Evolutionary conservation across 2,329 filamentous ascomycete species (phyloP), one percentile per base, ranked within the genome.

Genomic region (Paraconiothyrium brasiliense): DNA sequence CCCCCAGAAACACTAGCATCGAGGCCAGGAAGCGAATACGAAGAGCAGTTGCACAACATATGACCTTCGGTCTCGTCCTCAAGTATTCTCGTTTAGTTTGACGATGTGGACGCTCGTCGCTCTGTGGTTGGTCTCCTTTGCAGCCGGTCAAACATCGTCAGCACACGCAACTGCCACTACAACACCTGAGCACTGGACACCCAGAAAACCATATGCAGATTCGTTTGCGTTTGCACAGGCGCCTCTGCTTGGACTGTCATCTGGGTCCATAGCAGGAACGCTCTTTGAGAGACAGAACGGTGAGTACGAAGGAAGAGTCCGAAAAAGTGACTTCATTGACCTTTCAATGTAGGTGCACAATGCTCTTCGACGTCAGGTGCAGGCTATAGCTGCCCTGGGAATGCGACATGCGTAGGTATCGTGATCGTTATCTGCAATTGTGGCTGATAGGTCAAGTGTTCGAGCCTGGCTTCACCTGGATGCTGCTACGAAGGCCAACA

Each of bases 1-100:
- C 13, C 46, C 24, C 46, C 22, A 48, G 46, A 30, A 48, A 27
- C 10, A 48, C 22, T 48, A 48, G 46, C 46, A 48, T 48, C 24
- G 16, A 48, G 24, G 27, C 46, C 30, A 48, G 27, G 46, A 48
- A 48, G 22, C 24, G 46, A 48, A 48, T 48, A 48, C 46, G 46
- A 30, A 24, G 3, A 10, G 7, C 9, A 30, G 24, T 48, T 30
- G 11, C 46, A 48, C 46, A 32, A 30, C 46, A 30, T 48, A 32
- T 48, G 46, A 30, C 13, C 14, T 13, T 14, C 16, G 46, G 8
- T 16, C 8, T 3, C 46, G 4, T 44, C n/a, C 27, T 32, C 9
- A 16, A 27, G 22, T 48, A 48, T 14, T 16, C 27, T 48, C 22
- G 11, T 30, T 30, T 6, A 13, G 4, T 22, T 10, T 30, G 22